Evolutionary conservation across 2,329 filamentous ascomycete species (phyloP), one percentile per base, ranked within the genome.

Genomic region (Pseudopithomyces maydicus): DNA sequence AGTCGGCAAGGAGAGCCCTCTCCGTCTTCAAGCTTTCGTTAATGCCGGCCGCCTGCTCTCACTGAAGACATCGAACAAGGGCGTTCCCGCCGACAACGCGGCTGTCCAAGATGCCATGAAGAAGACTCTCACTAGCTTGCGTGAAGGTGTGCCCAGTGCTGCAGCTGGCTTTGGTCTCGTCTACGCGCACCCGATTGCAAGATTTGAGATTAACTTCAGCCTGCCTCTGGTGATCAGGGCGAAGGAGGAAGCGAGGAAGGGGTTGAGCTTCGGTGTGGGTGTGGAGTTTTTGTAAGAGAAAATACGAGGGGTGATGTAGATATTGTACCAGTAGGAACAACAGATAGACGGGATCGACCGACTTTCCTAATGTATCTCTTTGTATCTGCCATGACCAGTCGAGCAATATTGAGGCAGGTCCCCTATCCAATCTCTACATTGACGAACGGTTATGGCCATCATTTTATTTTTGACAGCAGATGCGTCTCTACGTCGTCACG

Each of bases 151-250:
- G 26, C 95, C 95, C 0, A 97, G 91, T 73, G 81, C 92, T 33
- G 90, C 94, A 1, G 94, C 92, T 1, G 95, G 95, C 23, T 79
- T 97, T 12, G 95, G 95, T 0, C 80, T 99, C 20, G 93, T 99
- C 1, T 99, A 99, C 74, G 95, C 93, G 3, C 94, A 98, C 71
- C 93, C 93, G 0, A 89, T 94, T 19, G 95, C 95, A 11, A 82
- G 95, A 54, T 97, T 99, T 63, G 95, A 99, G 80, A 81, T 99
- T 65, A 99, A 99, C 78, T 97, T 99, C 74, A 92, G 90, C 67
- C 76, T 99, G 64, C 95, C 95, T 1, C 75, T 99, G 57, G 88
- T 94, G 17, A 76, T 92, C 69, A 85, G 95, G 56, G 88, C 85
- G 62, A 92, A 92, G 35, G 95, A 99, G 78, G 89, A 95, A 67